Base-by-base conservation (phyloP, 2,329 filamentous ascomycete genomes). In the Venturia nashicola region DNA sequence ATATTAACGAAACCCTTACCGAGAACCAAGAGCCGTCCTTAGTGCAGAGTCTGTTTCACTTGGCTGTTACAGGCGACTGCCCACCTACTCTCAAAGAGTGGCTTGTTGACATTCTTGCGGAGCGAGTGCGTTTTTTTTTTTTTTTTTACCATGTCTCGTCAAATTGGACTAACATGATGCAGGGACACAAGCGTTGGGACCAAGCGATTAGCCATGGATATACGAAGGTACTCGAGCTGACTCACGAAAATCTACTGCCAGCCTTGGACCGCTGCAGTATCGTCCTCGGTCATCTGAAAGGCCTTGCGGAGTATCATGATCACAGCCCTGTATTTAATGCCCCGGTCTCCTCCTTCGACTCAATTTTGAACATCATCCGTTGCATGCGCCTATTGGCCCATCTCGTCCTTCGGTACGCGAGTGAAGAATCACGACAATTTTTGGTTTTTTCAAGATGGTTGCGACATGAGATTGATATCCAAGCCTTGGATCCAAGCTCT, bases 121-220 rank as follows among this genome's bases (percentile, higher is more conserved):
- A 95, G 71, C 80, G 90, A 67, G 90, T 92, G 78, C 70, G 83
- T 74, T 46, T n/a, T 16, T n/a, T 27, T 44, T 43, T 83, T 74
- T 46, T n/a, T 16, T n/a, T 27, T 44, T 43, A 5, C 20, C 11
- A 5, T 9, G 9, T 54, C 23, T 3, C 18, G 36, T 16, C 20
- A 4, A 43, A n/a, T 14, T 60, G 18, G 34, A 23, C 39, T 42
- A 16, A 42, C 59, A 60, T 27, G 20, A 6, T 39, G 36, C 16
- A 94, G 88, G 91, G 91, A 0, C 90, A 96, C 70, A 97, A 96
- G 75, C 82, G 94, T 60, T 99, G 94, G 94, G 92, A 97, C 67
- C 95, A 93, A 71, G 87, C 89, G 6, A 88, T 95, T 2, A 82
- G 84, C 1, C 84, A 85, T 4, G 90, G 91, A 0, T 86, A 97